These are phyloP conservation scores for Plasmodium knowlesi DNA, from an alignment of 169 alveolate genomes.

Conservation along the genomic window DNA sequence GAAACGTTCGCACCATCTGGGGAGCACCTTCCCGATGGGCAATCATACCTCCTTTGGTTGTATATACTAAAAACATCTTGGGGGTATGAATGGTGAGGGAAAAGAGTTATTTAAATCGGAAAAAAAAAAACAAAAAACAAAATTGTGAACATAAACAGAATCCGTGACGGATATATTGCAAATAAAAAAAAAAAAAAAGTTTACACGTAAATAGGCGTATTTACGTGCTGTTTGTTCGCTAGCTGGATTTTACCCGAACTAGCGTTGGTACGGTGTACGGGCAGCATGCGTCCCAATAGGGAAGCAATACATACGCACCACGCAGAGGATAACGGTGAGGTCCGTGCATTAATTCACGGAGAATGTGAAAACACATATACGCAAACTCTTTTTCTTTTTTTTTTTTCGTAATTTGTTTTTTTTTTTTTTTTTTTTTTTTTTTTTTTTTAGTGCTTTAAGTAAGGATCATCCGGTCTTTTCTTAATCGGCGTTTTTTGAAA, in stretches of 20 bases:
- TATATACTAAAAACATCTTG: not conserved
- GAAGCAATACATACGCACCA: not conserved
- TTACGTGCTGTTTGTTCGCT: not conserved
- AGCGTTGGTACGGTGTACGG: not conserved
- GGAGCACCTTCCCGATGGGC: not conserved
- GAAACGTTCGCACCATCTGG: not conserved
- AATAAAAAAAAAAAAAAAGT: not conserved
- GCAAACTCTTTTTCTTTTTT: too few relatives aligned
- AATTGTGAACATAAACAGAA: not conserved
- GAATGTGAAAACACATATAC: not conserved
- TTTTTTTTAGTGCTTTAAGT: not conserved
- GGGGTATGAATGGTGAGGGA: not conserved
- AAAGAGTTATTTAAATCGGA: not conserved
- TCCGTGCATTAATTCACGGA: not conserved
- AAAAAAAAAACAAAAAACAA: not conserved
- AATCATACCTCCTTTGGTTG: not conserved
- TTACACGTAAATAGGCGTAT: not conserved
- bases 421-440: too few relatives aligned
- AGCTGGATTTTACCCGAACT: not conserved
- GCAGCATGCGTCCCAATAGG: not conserved
- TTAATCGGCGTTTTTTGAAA: not conserved
- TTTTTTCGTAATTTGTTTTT: not conserved
- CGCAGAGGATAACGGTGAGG: not conserved
- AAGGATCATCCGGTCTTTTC: not conserved
- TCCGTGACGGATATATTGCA: not conserved